Percentiles rank a stretch among this genome's conserved stretches.
Conservation (phyloP, 2,329 filamentous ascomycete species). For the Davidsoniella virescens region DNA sequence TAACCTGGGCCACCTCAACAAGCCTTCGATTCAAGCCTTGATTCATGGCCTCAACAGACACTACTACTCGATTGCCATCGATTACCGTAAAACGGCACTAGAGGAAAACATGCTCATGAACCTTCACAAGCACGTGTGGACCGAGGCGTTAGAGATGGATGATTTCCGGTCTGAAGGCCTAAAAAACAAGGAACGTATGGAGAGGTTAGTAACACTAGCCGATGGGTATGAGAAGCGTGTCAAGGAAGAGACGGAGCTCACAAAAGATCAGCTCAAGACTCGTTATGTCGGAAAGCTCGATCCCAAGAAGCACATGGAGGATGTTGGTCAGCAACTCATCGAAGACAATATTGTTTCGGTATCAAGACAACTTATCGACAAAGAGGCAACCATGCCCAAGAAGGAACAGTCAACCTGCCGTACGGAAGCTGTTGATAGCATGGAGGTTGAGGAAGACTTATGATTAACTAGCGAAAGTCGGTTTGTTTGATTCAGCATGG, state of each 20-base stretch:
- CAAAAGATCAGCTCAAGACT: conserved; percentile 94
- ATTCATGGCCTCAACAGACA: conserved; percentile 96
- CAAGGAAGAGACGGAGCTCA: conserved; percentile 95
- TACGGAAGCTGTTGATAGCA: conserved; percentile 38
- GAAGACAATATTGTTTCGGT: conserved; percentile 99
- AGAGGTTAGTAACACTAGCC: conserved; percentile 73
- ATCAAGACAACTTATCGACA: conserved; percentile 98
- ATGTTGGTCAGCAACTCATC: conserved; percentile 89
- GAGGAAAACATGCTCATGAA: conserved; percentile 99
- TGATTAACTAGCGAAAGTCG: conserved; percentile 14
- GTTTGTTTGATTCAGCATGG: neutral
- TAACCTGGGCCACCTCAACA: conserved; percentile 94
- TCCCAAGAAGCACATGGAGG: conserved; percentile 97
- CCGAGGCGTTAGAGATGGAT: conserved; percentile 90
- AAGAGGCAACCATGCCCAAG: conserved; percentile 83
- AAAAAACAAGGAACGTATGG: conserved; percentile 73
- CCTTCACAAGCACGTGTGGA: conserved; percentile 98
- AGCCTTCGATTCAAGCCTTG: conserved; percentile 97
- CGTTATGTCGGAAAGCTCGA: conserved; percentile 98
- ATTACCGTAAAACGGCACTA: conserved; percentile 91
- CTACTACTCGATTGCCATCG: conserved; percentile 98
- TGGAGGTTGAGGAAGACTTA: conserved; percentile 53
- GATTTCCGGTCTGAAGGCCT: conserved; percentile 77
- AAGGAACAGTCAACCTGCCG: conserved; percentile 37
- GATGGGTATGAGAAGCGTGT: conserved; percentile 98